A percentile compares a stretch with the other conserved stretches of the same genome.
Conservation (phyloP, 2,329 filamentous ascomycete species). For the Scedosporium boydii region DNA sequence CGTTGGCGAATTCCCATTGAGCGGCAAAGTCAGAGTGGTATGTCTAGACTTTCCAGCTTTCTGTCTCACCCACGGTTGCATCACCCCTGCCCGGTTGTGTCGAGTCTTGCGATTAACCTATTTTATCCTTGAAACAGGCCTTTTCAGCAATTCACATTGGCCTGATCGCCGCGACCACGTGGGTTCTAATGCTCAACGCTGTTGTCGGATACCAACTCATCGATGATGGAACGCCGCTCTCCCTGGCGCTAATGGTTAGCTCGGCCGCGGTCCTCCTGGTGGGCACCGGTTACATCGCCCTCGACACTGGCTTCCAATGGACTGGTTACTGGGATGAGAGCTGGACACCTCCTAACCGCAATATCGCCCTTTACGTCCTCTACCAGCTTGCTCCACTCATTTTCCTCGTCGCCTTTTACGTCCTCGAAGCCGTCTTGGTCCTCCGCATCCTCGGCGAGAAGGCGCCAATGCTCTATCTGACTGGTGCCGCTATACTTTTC, state of each 20-base stretch:
- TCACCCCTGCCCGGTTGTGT: background rate
- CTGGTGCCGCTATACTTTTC: constrained; percentile 67
- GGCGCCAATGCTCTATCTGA: constrained; percentile 86
- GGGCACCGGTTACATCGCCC: constrained; percentile 88
- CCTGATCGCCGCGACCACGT: constrained; percentile 76
- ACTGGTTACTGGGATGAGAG: constrained; percentile 67
- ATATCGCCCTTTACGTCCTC: constrained; percentile 84
- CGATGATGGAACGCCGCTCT: constrained; percentile 84
- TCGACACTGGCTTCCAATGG: constrained; percentile 85
- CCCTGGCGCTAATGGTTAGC: constrained; percentile 61
- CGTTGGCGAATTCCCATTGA: constrained; percentile 77
- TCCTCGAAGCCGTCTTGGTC: constrained; percentile 76
- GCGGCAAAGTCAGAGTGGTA: constrained; percentile 61
- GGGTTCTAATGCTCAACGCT: constrained; percentile 87
- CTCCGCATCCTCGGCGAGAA: constrained; percentile 77
- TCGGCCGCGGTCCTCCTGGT: constrained; percentile 70
- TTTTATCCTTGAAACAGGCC: constrained; percentile 38
- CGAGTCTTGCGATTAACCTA: constrained; percentile 12
- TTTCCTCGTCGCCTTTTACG: constrained; percentile 80
- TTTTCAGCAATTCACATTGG: constrained; percentile 89
- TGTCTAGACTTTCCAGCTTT: constrained; percentile 20
- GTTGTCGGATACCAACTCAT: constrained; percentile 87
- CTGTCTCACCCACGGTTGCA: background rate
- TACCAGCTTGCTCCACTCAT: constrained; percentile 86
- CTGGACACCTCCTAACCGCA: constrained; percentile 49